Percentiles rank a stretch among this genome's conserved stretches.
Evolutionary conservation across 2,329 filamentous ascomycete species (phyloP).

Genomic region (Ceratocystis alfenasii): DNA sequence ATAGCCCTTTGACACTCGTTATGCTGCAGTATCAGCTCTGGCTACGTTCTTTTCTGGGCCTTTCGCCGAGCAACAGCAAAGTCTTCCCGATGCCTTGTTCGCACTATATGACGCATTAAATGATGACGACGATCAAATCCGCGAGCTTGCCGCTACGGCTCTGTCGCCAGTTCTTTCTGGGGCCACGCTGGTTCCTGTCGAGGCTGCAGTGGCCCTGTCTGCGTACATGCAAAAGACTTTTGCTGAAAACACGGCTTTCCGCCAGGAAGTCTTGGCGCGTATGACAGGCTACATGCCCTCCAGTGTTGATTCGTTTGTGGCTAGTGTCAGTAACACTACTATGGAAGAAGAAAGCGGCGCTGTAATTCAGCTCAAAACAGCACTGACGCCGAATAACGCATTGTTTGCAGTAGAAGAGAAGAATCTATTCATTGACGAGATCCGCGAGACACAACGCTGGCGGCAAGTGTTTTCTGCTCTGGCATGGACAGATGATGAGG

Average conservation of each 20-base stretch:
- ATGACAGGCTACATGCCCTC: conserved; percentile 29
- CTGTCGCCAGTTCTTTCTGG: conserved; percentile 36
- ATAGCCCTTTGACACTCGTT: conserved; percentile 53
- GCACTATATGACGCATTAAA: conserved; percentile 64
- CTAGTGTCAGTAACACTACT: conserved; percentile 28
- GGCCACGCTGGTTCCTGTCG: conserved; percentile 35
- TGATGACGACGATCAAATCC: conserved; percentile 86
- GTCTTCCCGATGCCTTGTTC: conserved; percentile 46
- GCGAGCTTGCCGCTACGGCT: conserved; percentile 48
- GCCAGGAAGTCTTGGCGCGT: conserved; percentile 32
- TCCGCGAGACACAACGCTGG: conserved; percentile 64
- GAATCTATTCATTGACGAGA: conserved; percentile 82
- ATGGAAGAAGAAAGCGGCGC: conserved; percentile 34
- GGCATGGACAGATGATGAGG: conserved; percentile 24
- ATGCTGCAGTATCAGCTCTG: conserved; percentile 47
- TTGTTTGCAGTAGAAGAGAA: conserved; percentile 86
- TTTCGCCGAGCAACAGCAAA: conserved; percentile 22
- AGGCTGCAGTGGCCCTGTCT: conserved; percentile 38
- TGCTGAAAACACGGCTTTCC: conserved; percentile 31
- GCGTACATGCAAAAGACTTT: conserved; percentile 33
- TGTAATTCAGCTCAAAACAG: conserved; percentile 37
- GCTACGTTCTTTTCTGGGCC: conserved; percentile 35
- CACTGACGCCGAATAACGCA: conserved; percentile 47
- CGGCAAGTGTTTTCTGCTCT: conserved; percentile 35
- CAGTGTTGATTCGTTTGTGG: background rate